phyloP scores from a whole-genome alignment of 164 flowering plant genomes.

The Warburgia ugandensis region DNA sequence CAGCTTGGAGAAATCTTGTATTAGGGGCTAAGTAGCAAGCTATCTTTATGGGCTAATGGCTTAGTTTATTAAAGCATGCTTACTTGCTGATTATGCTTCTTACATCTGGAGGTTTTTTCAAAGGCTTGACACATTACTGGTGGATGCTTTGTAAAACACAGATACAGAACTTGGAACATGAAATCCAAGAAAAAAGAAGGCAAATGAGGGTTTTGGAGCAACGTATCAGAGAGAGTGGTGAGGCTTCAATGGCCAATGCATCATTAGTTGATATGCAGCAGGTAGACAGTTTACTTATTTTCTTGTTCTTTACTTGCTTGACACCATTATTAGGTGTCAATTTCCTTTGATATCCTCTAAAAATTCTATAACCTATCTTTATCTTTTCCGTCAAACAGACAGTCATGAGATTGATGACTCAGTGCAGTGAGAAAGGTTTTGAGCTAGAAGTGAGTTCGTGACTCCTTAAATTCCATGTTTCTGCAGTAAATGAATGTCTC shows the following conservation, averaged over 20 bases:
- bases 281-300: conserved; percentile 34
- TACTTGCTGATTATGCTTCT: conserved; percentile 1
- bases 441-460: conserved; percentile 72
- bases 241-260: conserved; percentile 77
- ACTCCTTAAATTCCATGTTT: conserved; percentile 1
- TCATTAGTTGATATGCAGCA: conserved; percentile 92
- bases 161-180: conserved; percentile 81
- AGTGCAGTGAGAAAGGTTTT: conserved; percentile 84
- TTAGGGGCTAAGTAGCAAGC: too few species aligned
- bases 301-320: not conserved
- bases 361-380: too few species aligned
- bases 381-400: conserved; percentile 45
- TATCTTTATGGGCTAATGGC: too few species aligned
- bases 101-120: not conserved
- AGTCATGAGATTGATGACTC: conserved; percentile 74
- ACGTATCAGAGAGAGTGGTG: conserved; percentile 72
- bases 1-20: too few species aligned
- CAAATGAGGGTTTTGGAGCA: conserved; percentile 83
- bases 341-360: too few species aligned
- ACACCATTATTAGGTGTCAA: too few species aligned
- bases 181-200: conserved; percentile 73
- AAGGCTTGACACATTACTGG: not conserved
- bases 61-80: too few species aligned
- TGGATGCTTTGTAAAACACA: conserved; percentile 19
- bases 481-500: not conserved